A percentile compares a stretch with the other conserved stretches of the same genome.
Conservation (phyloP, 345 rosid genomes). For the Lepidium aucheri region DNA sequence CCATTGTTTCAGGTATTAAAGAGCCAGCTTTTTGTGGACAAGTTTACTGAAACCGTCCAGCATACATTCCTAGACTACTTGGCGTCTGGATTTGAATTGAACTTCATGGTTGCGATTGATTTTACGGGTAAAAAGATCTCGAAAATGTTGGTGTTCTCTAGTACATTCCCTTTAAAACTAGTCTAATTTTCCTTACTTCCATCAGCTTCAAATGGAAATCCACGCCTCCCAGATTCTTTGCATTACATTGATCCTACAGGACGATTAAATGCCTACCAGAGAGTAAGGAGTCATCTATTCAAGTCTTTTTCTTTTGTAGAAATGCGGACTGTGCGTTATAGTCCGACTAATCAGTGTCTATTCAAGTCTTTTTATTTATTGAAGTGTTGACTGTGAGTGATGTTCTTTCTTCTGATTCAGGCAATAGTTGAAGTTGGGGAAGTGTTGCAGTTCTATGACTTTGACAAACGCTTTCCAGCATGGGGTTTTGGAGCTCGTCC, state of each 20-base stretch:
- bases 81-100: slow-evolving; percentile 73
- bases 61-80: slow-evolving; percentile 79
- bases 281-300: slow-evolving; percentile 31
- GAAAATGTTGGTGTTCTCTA: neutral
- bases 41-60: slow-evolving; percentile 55
- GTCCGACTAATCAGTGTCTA: too few species aligned
- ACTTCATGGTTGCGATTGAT: slow-evolving; percentile 96
- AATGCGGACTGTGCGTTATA: too few species aligned
- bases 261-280: slow-evolving; percentile 64
- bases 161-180: neutral
- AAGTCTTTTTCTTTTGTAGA: too few species aligned
- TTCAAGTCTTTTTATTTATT: neutral
- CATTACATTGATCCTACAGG: slow-evolving; percentile 75
- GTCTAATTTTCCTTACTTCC: slow-evolving; percentile 5
- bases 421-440: slow-evolving; percentile 85
- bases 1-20: slow-evolving; percentile 40
- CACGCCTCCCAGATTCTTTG: slow-evolving; percentile 84
- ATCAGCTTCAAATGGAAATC: slow-evolving; percentile 91
- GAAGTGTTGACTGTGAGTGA: neutral
- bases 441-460: slow-evolving; percentile 80
- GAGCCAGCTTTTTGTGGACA: slow-evolving; percentile 70
- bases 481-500: slow-evolving; percentile 99
- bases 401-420: slow-evolving; percentile 28
- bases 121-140: slow-evolving; percentile 57
- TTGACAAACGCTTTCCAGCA: slow-evolving; percentile 75